Conservation (phyloP, 2,329 filamentous ascomycete genomes). For the Aureobasidium sp. region DNA sequence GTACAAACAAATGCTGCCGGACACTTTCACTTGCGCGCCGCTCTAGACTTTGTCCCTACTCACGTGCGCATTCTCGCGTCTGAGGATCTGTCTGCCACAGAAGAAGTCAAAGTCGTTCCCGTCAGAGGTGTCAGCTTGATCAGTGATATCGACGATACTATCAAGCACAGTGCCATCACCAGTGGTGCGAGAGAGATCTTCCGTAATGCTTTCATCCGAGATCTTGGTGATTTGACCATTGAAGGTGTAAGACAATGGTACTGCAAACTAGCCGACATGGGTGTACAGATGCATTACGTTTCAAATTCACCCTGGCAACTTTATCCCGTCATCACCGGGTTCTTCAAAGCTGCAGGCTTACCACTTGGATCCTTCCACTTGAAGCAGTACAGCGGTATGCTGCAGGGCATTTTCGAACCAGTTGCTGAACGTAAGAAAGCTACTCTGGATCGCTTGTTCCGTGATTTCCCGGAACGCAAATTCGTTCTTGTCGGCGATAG, state of each 20-base stretch:
- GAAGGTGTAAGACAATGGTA: conserved; percentile 92
- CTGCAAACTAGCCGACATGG: conserved; percentile 63
- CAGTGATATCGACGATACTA: conserved; percentile 95
- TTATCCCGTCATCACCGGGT: conserved; percentile 80
- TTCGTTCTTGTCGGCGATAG: conserved; percentile 94
- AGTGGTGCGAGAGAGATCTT: conserved; percentile 89
- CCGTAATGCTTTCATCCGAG: conserved; percentile 87
- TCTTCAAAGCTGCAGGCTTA: conserved; percentile 71
- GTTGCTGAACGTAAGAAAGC: conserved; percentile 91
- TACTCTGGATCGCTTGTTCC: conserved; percentile 74
- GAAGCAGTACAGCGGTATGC: conserved; percentile 94
- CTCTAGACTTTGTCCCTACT: conserved; percentile 83
- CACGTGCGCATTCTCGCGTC: conserved; percentile 81
- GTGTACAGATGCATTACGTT: conserved; percentile 89
- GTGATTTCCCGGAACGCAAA: conserved; percentile 80
- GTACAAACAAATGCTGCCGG: conserved; percentile 81
- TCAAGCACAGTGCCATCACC: conserved; percentile 89
- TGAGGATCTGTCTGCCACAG: conserved; percentile 73
- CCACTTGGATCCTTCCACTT: conserved; percentile 87
- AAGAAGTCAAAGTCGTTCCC: conserved; percentile 70
- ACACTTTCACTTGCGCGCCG: conserved; percentile 74
- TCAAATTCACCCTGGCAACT: conserved; percentile 99
- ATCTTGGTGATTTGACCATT: conserved; percentile 72
- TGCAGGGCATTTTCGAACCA: conserved; percentile 96
- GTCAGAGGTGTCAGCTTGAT: conserved; percentile 81